A percentile compares a stretch with the other conserved stretches of the same genome.
Conservation (phyloP, 2,329 filamentous ascomycete genomes). For the Leptographium radiaticola region DNA sequence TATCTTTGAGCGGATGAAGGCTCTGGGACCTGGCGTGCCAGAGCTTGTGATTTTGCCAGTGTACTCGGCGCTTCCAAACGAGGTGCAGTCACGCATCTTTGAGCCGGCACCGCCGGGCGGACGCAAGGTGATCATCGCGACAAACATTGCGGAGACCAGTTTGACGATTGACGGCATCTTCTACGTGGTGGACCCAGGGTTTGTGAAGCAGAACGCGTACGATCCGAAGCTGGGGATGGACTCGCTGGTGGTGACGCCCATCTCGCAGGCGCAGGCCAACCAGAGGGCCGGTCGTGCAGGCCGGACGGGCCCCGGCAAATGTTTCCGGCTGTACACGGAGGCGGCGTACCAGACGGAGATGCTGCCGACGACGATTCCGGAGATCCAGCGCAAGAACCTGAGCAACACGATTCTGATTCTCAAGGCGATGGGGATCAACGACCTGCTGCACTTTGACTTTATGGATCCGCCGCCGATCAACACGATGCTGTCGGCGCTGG, state of each 20-base stretch:
- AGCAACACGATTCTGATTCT: conserved; percentile 92
- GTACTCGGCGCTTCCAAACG: conserved; percentile 86
- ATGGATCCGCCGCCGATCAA: conserved; percentile 98
- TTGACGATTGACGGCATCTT: conserved; percentile 98
- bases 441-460: conserved; percentile 93
- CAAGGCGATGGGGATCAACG: conserved; percentile 98
- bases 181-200: conserved; percentile 93
- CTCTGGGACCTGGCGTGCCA: conserved; percentile 76
- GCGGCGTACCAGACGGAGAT: conserved; percentile 93
- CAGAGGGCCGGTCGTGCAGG: conserved; percentile 88
- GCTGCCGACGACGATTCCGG: conserved; percentile 88
- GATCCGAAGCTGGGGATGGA: conserved; percentile 98
- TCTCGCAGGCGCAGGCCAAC: conserved; percentile 92
- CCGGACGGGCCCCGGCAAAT: conserved; percentile 89
- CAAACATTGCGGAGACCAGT: conserved; percentile 95
- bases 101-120: conserved; percentile 78
- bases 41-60: conserved; percentile 89
- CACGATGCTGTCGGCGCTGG: conserved; percentile 90
- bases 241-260: conserved; percentile 85
- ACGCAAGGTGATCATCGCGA: conserved; percentile 92
- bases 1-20: conserved; percentile 90
- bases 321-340: conserved; percentile 91
- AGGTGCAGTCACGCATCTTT: conserved; percentile 90
- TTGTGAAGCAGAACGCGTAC: conserved; percentile 95
- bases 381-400: conserved; percentile 91